Evolutionary conservation across 768 basidiomycete species (phyloP).

Genomic region (Trametes meyenii): DNA sequence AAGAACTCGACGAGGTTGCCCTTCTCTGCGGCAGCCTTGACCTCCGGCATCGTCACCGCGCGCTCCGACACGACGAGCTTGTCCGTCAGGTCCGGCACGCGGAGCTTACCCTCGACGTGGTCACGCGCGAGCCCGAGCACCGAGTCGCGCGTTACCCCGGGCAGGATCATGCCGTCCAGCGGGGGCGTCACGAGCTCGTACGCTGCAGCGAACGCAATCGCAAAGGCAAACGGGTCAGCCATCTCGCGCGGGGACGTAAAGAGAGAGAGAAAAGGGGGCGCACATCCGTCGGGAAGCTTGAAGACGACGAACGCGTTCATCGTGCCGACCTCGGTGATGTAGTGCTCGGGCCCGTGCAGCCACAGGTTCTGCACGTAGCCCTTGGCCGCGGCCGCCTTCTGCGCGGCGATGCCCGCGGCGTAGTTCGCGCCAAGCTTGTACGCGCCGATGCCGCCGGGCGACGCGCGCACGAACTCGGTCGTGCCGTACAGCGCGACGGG

Average conservation of each 20-base stretch:
- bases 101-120: conserved; percentile 52
- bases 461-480: conserved; percentile 50
- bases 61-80: conserved; percentile 67
- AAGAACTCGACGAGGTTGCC: conserved; percentile 55
- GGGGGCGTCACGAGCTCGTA: conserved; percentile 67
- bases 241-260: not conserved
- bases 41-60: conserved; percentile 74
- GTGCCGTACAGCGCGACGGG: conserved; percentile 82
- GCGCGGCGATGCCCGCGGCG: conserved; percentile 85
- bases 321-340: conserved; percentile 74
- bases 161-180: conserved; percentile 65
- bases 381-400: conserved; percentile 69
- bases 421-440: conserved; percentile 91
- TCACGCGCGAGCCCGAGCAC: conserved; percentile 52
- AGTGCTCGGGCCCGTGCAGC: conserved; percentile 70
- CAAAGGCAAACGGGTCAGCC: not conserved
- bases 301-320: conserved; percentile 93
- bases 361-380: conserved; percentile 92
- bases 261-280: conserved; percentile 14
- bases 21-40: conserved; percentile 49
- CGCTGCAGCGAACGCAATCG: conserved; percentile 32
- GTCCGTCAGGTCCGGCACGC: conserved; percentile 53
- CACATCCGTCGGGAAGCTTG: conserved; percentile 67
- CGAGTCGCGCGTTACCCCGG: conserved; percentile 70
- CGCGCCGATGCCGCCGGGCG: conserved; percentile 72